A percentile compares a stretch with the other conserved stretches of the same genome.
These are phyloP conservation scores for Mallotus repandus DNA, from an alignment of 441 rosid species.

Conservation along the genomic window DNA sequence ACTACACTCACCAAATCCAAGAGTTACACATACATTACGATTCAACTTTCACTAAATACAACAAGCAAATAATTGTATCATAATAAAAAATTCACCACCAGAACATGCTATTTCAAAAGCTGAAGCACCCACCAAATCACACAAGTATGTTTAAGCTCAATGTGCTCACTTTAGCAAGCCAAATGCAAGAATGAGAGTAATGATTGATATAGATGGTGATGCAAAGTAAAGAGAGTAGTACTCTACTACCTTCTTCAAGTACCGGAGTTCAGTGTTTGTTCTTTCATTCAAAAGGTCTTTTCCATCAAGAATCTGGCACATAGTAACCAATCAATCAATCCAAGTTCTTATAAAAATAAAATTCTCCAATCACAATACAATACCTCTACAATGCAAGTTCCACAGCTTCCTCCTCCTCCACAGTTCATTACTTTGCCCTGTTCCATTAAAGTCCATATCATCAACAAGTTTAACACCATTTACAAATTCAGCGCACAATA, in stretches of 20 bases:
- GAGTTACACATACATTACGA: no score
- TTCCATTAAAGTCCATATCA: no score
- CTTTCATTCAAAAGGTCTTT: slow-evolving; percentile 77
- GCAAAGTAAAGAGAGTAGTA: no score
- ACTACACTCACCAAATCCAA: neutral
- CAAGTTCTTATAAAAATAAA: no score
- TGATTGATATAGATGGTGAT: no score
- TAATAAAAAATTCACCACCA: no score
- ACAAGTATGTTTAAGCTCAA: no score
- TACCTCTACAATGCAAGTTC: slow-evolving; percentile 94
- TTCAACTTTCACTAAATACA: neutral
- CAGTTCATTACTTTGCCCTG: slow-evolving; percentile 92
- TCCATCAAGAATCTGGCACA: slow-evolving; percentile 70
- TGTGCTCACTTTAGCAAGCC: neutral
- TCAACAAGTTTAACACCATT: no score
- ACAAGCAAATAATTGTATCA: neutral
- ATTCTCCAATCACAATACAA: no score
- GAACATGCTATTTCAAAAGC: no score
- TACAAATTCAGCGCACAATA: neutral
- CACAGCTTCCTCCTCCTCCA: slow-evolving; percentile 93
- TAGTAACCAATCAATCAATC: no score
- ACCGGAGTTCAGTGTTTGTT: slow-evolving; percentile 59
- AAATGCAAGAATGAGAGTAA: neutral
- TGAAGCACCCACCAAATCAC: no score
- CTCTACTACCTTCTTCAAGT: slow-evolving; percentile 55